Evolutionary conservation across 768 basidiomycete genomes (phyloP), one percentile per base, ranked within the genome.

Genomic region (Zangia roseola): DNA sequence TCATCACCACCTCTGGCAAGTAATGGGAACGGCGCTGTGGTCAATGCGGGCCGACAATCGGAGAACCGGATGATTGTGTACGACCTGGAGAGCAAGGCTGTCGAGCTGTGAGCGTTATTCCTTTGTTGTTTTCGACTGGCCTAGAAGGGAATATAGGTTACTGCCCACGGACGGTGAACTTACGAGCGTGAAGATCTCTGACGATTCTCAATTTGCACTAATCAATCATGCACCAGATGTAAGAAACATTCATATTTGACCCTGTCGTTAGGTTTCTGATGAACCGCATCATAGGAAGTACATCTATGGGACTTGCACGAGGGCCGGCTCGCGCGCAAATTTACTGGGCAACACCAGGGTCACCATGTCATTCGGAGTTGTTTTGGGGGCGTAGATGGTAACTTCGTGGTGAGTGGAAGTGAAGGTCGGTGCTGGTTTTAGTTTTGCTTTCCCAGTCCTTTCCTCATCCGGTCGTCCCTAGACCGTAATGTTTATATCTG

Each of bases 401-500:
- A 88, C 62, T 94, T 94, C 63, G 80, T 99, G 43, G 80, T 92
- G 52, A 93, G 90, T 61, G 97, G 95, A 19, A 95, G 93, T 62
- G 95, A 97, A 83, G 95, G 95, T 91, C 55, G 44, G 80, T 58
- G 31, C 36, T 30, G 12, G 9, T 25, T 33, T 33, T 30, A 9
- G 10, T 28, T 33, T n/a, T 35, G 13, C 26, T 39, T 40, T 13
- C 44, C 28, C 36, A 39, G 31, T 23, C 47, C 45, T 53, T 43
- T 37, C 9, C 39, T 58, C 53, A 53, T 54, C 35, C 20, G 31
- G 50, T 44, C 30, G n/a, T 37, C 2, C 24, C 35, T 64, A 98
- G 97, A 99, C 69, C 83, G 86, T 37, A 88, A 88, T 54, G 86
- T 98, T 38, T 97, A 97, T 71, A 81, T 97, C 30, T 99, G 95